Evolutionary conservation across 106 monocot genomes (phyloP).

Genomic region (Alisma plantagoaquatica): DNA sequence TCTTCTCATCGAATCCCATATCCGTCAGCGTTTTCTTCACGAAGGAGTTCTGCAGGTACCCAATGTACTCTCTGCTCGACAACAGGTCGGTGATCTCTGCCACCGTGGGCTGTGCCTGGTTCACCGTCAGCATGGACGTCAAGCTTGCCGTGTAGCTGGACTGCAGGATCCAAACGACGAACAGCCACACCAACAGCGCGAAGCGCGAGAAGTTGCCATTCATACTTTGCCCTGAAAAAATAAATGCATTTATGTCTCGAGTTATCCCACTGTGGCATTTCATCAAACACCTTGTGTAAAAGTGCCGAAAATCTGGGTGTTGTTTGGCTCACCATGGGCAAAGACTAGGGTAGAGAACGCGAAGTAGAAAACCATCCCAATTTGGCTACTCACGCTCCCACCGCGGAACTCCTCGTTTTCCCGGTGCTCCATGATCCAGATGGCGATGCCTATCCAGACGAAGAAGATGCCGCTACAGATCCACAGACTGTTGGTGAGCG

Average conservation of each 20-base stretch:
- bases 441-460: slow-evolving; percentile 17
- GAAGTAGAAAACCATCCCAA: slow-evolving; percentile 31
- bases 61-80: slow-evolving; percentile 31
- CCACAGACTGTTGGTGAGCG: slow-evolving; percentile 11
- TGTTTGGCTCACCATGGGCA: not conserved
- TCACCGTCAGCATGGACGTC: slow-evolving; percentile 20
- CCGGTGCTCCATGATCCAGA: slow-evolving; percentile 30
- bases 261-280: too few species aligned
- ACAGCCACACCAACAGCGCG: slow-evolving; percentile 19
- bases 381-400: slow-evolving; percentile 2
- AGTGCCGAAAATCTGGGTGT: too few species aligned
- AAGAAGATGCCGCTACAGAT: slow-evolving; percentile 7
- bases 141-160: slow-evolving; percentile 28
- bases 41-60: slow-evolving; percentile 32
- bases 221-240: slow-evolving; percentile 13
- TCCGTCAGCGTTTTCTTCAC: slow-evolving; percentile 3
- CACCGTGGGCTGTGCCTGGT: slow-evolving; percentile 52
- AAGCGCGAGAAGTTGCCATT: slow-evolving; percentile 9
- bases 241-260: too few species aligned
- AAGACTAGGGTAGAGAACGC: slow-evolving; percentile 34
- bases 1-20: slow-evolving; percentile 7
- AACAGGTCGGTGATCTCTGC: slow-evolving; percentile 33
- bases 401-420: slow-evolving; percentile 4
- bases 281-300: too few species aligned
- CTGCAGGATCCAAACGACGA: slow-evolving; percentile 18